Evolutionary conservation across 192 early-diverging fungal species (phyloP), one percentile per base, ranked within the genome.

Genomic region (Entomortierella parvispora): DNA sequence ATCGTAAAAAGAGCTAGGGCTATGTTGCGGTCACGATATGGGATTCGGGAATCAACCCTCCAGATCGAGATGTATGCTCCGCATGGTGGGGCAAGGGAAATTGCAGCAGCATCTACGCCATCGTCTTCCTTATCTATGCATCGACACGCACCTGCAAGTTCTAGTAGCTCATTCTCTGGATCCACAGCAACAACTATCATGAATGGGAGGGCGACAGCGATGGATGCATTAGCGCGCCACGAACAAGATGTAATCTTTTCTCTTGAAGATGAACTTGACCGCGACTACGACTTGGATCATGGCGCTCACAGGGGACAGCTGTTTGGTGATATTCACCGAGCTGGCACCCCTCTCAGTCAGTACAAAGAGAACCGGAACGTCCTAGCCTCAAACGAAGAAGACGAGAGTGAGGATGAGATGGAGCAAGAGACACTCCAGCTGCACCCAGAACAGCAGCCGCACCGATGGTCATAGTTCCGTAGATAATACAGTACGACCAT

Each of bases 41-140:
- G 66, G 1, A 87, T 89, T 32, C 87, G 83, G 60, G 69, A 88
- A 22, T 69, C 80, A 7, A 88, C 87, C 12, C 57, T 88, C 25
- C 87, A 88, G 68, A 34, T 88, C 15, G 87, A 86, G 58, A 9
- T 68, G 17, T 77, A 77, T 58, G 23, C 65, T 1, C 40, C 34
- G 18, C 44, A 58, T 18, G 34, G 25, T 22, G 42, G 42, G 26
- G 26, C 10, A 15, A 14, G 18, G 22, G 40, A 28, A 15, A 33
- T 25, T 12, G 14, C 31, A 20, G n/a, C 12, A 45, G 12, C 26
- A 29, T 15, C 14, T 31, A 23, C 58, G 22, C 48, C 59, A 11
- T 12, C 31, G 1, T 22, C 43, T 8, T 47, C 44, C 23, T 25
- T 22, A 20, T 40, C 56, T 12, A 44, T 45, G 40, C 42, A 22